These are phyloP conservation scores for barley (Hordeum vulgare) DNA, from an alignment of 176 grass and related monocot genomes.

Conservation along the genomic window MorexV3_pseudomolecules_assembly NC_058518.1:459622493-459622992, in stretches of 20 bases:
- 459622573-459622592: not conserved
- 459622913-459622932: too few species aligned
- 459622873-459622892: too few species aligned
- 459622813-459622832: too few species aligned
- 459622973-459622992: too few species aligned
- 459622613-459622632: not conserved
- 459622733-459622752: constrained; percentile 94
- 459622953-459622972: too few species aligned
- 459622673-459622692: not conserved
- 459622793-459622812: not conserved
- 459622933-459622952: too few species aligned
- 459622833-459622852: too few species aligned
- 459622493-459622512: not conserved
- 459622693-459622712: not conserved
- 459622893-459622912: too few species aligned
- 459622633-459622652: not conserved
- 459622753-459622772: constrained; percentile 83
- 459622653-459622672: not conserved
- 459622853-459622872: too few species aligned
- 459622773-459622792: not conserved
- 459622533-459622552: not conserved
- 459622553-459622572: not conserved
- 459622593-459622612: not conserved
- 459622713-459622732: constrained; percentile 79
- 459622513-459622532: not conserved